Base-by-base conservation (phyloP, 2,329 filamentous ascomycete species). In the Blastomyces gilchristii region DNA sequence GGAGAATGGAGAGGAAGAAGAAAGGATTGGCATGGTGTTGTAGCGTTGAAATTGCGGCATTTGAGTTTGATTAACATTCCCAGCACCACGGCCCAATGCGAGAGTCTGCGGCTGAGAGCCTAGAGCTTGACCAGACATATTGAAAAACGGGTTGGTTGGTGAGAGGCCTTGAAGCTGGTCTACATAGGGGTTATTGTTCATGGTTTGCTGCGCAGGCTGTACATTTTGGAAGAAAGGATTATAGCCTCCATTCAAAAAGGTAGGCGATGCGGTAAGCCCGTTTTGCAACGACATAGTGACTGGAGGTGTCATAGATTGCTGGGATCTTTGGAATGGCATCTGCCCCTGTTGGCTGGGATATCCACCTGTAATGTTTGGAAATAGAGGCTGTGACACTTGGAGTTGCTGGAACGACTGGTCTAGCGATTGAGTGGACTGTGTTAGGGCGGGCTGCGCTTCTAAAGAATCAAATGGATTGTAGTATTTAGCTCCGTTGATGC, bases 321-420 rank as follows among this genome's bases (percentile, higher is more conserved):
- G 78, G 39, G 74, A 74, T 41, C 71, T 69, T 59, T 73, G 66
- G 62, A 79, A 76, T 57, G 74, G 73, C 60, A 73, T 65, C 28
- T 76, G 73, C 47, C 73, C 70, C 63, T 77, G 76, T 62, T 77
- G 75, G 60, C 69, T 74, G 8, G 77, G 75, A 68, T 80, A 82
- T 63, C 79, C 89, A 62, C 89, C 88, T 0, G 89, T 92, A 62
- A 87, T 86, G 70, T 91, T 85, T 8, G 89, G 88, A 72, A 92
- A 91, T 39, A 91, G 78, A 47, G 84, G 84, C 67, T 85, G 85
- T 11, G 84, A 85, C 1, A 96, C 77, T 47, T 89, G 86, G 75
- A 96, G 81, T 66, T 84, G 85, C 71, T 92, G 87, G 70, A 96
- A 89, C 0, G 88, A 85, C 68, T 88, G 84, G 66, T 86, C 85